phyloP scores from a whole-genome alignment of 768 basidiomycete genomes.

The Sporobolomyces roseus region DNA sequence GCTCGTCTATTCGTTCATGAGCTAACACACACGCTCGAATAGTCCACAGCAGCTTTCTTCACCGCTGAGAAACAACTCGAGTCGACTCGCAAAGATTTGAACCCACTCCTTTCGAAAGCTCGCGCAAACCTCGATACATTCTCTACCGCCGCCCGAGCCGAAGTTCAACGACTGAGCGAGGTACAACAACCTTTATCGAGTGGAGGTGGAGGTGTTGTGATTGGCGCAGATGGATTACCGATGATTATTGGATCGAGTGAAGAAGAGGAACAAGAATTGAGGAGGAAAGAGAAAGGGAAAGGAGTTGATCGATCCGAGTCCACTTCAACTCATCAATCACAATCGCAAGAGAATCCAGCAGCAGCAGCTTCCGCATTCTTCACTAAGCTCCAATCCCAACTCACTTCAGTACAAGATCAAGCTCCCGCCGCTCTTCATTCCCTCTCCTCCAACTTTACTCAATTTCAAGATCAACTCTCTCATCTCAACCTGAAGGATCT shows the following conservation, averaged over 20 bases:
- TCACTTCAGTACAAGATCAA: conserved; percentile 29
- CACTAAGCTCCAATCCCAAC: conserved; percentile 34
- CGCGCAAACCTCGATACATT: conserved; percentile 28
- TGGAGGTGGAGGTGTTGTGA: conserved; percentile 18
- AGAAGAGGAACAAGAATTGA: not conserved
- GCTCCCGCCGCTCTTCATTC: conserved; percentile 10
- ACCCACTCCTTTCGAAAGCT: conserved; percentile 36
- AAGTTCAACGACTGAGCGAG: conserved; percentile 32
- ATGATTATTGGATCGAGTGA: conserved; percentile 20
- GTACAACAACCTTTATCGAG: not conserved
- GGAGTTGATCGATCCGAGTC: conserved; percentile 34
- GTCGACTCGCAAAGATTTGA: conserved; percentile 30
- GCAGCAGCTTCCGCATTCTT: conserved; percentile 43
- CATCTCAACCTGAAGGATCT: conserved; percentile 47
- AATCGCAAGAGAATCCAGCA: conserved; percentile 10
- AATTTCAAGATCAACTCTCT: conserved; percentile 46
- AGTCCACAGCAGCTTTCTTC: conserved; percentile 4
- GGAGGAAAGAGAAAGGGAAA: conserved; percentile 36
- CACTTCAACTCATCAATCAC: not conserved
- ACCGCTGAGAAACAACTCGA: conserved; percentile 34
- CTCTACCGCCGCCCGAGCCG: conserved; percentile 31
- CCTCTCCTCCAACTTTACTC: conserved; percentile 34
- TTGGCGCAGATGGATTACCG: conserved; percentile 36
- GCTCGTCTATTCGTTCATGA: too few relatives aligned
- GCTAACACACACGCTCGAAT: not conserved